phyloP scores from a whole-genome alignment of 371 early-diverging fungal species.

The Zychaea mexicana region DNA sequence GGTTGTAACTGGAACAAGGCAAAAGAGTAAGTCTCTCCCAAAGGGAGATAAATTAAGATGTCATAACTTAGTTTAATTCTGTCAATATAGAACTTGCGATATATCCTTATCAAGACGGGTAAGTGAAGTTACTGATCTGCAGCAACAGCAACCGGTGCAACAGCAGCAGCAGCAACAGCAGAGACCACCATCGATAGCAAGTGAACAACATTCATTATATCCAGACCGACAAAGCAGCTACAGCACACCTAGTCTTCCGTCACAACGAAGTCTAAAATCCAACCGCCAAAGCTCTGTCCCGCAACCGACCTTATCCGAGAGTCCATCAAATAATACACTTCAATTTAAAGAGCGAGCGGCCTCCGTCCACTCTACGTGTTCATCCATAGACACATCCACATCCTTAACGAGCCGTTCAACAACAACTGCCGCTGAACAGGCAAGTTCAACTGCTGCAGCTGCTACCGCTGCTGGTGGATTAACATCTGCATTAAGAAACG shows the following conservation, averaged over 20 bases:
- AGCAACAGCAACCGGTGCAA: neutral
- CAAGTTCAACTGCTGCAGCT: conserved; percentile 11
- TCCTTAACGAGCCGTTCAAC: conserved; percentile 26
- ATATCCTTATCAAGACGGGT: neutral
- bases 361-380: conserved; percentile 47
- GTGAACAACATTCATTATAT: conserved; percentile 1
- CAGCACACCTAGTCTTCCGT: conserved; percentile 16
- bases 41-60: neutral
- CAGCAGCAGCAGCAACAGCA: neutral
- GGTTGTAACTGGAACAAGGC: conserved; percentile 51
- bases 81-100: conserved; percentile 2
- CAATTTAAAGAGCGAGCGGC: conserved; percentile 36
- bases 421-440: conserved; percentile 1
- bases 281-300: conserved; percentile 12
- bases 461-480: conserved; percentile 11
- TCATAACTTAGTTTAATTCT: neutral
- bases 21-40: neutral
- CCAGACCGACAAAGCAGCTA: conserved; percentile 8
- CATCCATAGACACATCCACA: conserved; percentile 43
- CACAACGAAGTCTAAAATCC: conserved; percentile 16
- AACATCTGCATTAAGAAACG: conserved; percentile 45
- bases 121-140: conserved; percentile 3
- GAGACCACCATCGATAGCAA: neutral
- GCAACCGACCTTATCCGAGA: conserved; percentile 15
- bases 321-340: conserved; percentile 15